phyloP scores from a whole-genome alignment of 2,329 filamentous ascomycete species.

The Neonectria coccinea region DNA sequence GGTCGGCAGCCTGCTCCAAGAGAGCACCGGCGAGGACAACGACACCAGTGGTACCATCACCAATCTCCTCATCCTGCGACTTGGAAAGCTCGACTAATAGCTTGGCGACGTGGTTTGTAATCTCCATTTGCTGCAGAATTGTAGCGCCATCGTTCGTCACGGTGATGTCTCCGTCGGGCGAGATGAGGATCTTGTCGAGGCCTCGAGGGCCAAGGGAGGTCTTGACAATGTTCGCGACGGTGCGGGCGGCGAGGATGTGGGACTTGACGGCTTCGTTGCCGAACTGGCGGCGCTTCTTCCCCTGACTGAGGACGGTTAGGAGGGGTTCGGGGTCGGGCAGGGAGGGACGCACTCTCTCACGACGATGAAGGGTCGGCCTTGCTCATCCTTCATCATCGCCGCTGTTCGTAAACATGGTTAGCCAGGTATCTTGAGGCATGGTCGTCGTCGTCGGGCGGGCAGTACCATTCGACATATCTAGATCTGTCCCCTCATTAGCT shows the following conservation, averaged over 20 bases:
- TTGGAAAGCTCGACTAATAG: constrained; percentile 96
- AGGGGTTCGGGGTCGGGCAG: constrained; percentile 20
- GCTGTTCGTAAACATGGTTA: constrained; percentile 56
- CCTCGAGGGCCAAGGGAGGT: constrained; percentile 95
- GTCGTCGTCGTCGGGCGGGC: constrained; percentile 26
- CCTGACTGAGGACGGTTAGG: constrained; percentile 72
- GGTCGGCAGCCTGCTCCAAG: constrained; percentile 93
- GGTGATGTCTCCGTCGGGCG: constrained; percentile 97
- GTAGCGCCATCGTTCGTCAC: constrained; percentile 99
- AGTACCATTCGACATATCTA: constrained; percentile 86
- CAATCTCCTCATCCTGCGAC: constrained; percentile 98
- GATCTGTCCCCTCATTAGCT: constrained; percentile 67
- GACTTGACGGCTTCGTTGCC: constrained; percentile 98
- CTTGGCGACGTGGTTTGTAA: constrained; percentile 98
- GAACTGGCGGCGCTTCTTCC: constrained; percentile 96
- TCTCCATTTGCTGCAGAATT: constrained; percentile 98
- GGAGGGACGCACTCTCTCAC: constrained; percentile 86
- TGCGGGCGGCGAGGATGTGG: constrained; percentile 96
- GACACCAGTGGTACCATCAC: constrained; percentile 97
- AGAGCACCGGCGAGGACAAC: constrained; percentile 95
- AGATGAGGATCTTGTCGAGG: constrained; percentile 99
- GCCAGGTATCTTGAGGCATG: constrained; percentile 24
- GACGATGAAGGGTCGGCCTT: constrained; percentile 96
- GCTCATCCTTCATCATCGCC: constrained; percentile 92
- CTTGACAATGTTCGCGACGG: constrained; percentile 97